Conservation (phyloP, 768 basidiomycete genomes). For the Agaricus subrufescens region DNA sequence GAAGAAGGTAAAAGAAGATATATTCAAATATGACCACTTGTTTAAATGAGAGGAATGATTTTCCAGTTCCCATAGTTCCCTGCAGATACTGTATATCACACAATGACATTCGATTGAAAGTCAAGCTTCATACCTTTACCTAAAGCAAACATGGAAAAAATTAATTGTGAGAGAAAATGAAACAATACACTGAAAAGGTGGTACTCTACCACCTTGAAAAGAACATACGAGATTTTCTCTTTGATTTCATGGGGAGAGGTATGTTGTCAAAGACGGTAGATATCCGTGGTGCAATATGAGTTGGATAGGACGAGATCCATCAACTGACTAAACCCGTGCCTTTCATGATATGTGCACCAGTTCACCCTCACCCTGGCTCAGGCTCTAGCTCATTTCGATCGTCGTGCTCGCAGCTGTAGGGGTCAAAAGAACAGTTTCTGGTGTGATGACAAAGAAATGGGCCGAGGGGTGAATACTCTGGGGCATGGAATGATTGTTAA, state of each 20-base stretch:
- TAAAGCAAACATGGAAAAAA: too few relatives aligned
- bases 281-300: not conserved
- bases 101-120: too few relatives aligned
- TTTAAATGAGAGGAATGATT: too few relatives aligned
- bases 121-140: too few relatives aligned
- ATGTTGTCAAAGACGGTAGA: slow-evolving; percentile 4
- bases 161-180: too few relatives aligned
- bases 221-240: slow-evolving; percentile 8
- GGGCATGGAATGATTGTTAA: not conserved
- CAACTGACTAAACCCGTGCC: not conserved
- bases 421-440: not conserved
- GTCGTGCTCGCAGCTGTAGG: not conserved
- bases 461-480: slow-evolving; percentile 3
- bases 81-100: too few relatives aligned
- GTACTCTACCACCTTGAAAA: slow-evolving; percentile 4
- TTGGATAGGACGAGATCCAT: not conserved
- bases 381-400: not conserved
- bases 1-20: too few relatives aligned
- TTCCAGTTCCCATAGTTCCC: too few relatives aligned
- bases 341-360: not conserved
- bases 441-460: slow-evolving; percentile 1
- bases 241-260: slow-evolving; percentile 8
- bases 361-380: not conserved
- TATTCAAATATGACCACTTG: too few relatives aligned
- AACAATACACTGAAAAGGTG: not conserved